Percentiles rank a stretch among this genome's conserved stretches.
Conservation (phyloP, 148 eudicot genomes). For the Amaranthus hypochondriacus region DNA sequence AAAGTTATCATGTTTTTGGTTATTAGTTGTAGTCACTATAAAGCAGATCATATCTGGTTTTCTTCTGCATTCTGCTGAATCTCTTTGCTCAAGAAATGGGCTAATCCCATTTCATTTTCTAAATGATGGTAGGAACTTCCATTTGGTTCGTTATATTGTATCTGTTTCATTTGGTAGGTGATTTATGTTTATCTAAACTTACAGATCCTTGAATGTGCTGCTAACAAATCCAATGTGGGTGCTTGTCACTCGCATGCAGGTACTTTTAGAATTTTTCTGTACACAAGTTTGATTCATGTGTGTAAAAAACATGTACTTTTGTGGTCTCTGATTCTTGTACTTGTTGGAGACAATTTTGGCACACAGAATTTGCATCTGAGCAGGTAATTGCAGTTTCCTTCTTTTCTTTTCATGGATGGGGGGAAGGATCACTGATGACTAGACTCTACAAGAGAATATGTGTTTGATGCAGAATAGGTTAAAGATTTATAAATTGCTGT, state of each 20-base stretch:
- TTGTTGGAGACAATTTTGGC: neutral
- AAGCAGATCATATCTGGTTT: neutral
- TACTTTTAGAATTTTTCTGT: constrained; percentile 22
- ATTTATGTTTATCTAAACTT: constrained; percentile 11
- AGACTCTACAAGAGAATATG: neutral
- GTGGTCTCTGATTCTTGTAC: constrained; percentile 1
- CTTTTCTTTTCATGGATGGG: neutral
- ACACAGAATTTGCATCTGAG: neutral
- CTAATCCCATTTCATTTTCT: neutral
- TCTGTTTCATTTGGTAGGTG: neutral
- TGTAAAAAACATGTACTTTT: neutral
- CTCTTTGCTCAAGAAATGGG: constrained; percentile 2
- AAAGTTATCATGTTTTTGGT: neutral
- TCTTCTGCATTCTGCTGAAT: constrained; percentile 1
- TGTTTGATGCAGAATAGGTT: neutral
- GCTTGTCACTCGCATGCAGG: constrained; percentile 98
- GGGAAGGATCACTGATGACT: neutral
- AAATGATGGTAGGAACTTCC: neutral
- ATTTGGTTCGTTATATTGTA: neutral
- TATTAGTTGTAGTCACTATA: neutral
- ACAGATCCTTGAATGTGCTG: constrained; percentile 84
- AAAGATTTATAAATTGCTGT: neutral
- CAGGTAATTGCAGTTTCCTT: neutral
- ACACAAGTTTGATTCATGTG: neutral
- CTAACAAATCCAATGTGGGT: constrained; percentile 95